Conservation (phyloP, 495 filamentous ascomycete genomes). For the Echria macrotheca region DNA sequence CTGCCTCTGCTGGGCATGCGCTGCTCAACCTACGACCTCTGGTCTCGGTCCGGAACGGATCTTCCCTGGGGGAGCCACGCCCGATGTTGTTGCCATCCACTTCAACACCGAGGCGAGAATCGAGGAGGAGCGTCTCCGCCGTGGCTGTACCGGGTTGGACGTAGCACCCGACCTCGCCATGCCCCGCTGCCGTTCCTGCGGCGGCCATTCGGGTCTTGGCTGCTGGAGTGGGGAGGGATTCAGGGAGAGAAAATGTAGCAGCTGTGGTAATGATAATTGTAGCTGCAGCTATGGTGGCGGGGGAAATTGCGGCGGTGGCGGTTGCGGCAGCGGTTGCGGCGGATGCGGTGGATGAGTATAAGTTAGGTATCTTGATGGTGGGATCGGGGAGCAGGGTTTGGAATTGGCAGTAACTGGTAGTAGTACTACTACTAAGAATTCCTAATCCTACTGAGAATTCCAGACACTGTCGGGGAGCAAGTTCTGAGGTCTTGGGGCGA, state of each 20-base stretch:
- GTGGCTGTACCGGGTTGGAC: not conserved
- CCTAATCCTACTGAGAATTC: too few relatives aligned
- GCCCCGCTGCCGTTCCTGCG: not conserved
- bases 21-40: not conserved
- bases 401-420: too few relatives aligned
- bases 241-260: not conserved
- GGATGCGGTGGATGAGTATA: not conserved
- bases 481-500: too few relatives aligned
- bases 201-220: not conserved
- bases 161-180: not conserved
- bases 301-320: not conserved
- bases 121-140: not conserved
- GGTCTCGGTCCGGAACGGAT: too few relatives aligned
- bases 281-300: not conserved
- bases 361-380: not conserved
- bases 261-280: not conserved
- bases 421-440: too few relatives aligned
- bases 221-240: not conserved
- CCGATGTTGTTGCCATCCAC: not conserved
- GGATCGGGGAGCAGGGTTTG: too few relatives aligned
- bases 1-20: slow-evolving; percentile 23
- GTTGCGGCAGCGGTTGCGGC: not conserved
- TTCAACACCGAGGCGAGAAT: not conserved
- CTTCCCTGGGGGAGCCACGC: not conserved
- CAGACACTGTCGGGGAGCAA: too few relatives aligned